Conservation (phyloP, 2,329 filamentous ascomycete species). For the Hymenoscyphus repandus region DNA sequence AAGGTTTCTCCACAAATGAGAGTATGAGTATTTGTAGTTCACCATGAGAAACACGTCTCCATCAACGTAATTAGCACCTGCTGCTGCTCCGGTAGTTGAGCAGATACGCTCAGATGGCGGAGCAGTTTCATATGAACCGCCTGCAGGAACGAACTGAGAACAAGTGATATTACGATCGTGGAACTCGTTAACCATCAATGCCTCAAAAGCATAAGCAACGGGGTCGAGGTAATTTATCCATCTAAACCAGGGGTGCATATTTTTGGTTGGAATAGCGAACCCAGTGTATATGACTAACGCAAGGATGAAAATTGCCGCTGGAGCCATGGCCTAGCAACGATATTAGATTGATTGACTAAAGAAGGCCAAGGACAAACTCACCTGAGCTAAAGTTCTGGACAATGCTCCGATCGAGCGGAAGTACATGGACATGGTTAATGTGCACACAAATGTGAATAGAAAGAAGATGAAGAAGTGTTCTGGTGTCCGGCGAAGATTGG, state of each 20-base stretch:
- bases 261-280: conserved; percentile 39
- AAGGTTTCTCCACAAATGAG: conserved; percentile 62
- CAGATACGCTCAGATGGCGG: conserved; percentile 40
- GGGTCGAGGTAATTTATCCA: conserved; percentile 66
- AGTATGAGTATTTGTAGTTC: conserved; percentile 51
- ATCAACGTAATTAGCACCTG: conserved; percentile 46
- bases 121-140: conserved; percentile 15
- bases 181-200: conserved; percentile 82
- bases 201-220: conserved; percentile 74
- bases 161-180: conserved; percentile 22
- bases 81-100: conserved; percentile 50
- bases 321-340: conserved; percentile 44
- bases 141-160: conserved; percentile 19
- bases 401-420: conserved; percentile 75
- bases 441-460: conserved; percentile 25
- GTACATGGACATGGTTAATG: conserved; percentile 67
- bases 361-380: not conserved
- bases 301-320: conserved; percentile 46
- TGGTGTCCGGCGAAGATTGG: conserved; percentile 67
- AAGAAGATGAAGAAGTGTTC: conserved; percentile 80
- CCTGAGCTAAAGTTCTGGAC: conserved; percentile 62
- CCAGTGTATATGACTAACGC: conserved; percentile 32
- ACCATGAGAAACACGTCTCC: conserved; percentile 53
- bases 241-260: conserved; percentile 73
- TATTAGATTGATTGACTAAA: not conserved